These are phyloP conservation scores for Puya raimondii DNA, from an alignment of 176 grass and related monocot genomes.

Conservation along the genomic window DNA sequence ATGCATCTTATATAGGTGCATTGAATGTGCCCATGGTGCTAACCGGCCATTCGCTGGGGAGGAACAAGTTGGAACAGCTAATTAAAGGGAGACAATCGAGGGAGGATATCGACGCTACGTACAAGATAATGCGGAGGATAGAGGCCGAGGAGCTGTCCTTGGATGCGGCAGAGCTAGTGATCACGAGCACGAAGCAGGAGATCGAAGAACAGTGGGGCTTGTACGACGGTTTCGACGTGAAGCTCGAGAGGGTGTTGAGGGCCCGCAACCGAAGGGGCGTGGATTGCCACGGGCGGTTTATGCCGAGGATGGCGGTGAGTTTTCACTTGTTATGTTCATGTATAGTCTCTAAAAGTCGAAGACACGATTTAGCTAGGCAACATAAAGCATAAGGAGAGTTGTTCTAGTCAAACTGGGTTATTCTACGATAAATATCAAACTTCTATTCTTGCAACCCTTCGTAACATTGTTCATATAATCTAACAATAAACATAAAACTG, in stretches of 20 bases:
- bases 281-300: constrained; percentile 57
- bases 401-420: too few relatives aligned
- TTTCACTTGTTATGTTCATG: not conserved
- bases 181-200: constrained; percentile 81
- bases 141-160: constrained; percentile 80
- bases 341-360: not conserved
- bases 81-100: constrained; percentile 70
- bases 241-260: constrained; percentile 47
- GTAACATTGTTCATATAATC: too few relatives aligned
- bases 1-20: too few relatives aligned
- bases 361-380: too few relatives aligned
- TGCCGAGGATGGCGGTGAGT: constrained; percentile 78
- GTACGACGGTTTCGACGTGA: constrained; percentile 82
- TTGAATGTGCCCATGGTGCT: constrained; percentile 86
- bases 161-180: constrained; percentile 74
- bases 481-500: too few relatives aligned
- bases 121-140: constrained; percentile 84
- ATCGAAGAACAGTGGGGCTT: constrained; percentile 81
- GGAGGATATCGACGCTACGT: constrained; percentile 62
- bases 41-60: constrained; percentile 82
- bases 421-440: too few relatives aligned
- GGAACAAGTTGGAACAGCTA: constrained; percentile 78
- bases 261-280: constrained; percentile 48
- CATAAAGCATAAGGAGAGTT: too few relatives aligned
- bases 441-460: too few relatives aligned